A percentile compares a stretch with the other conserved stretches of the same genome.
These are phyloP conservation scores for Sugiyamaella smithiae DNA, from an alignment of 805 yeast species.

Conservation along the genomic window DNA sequence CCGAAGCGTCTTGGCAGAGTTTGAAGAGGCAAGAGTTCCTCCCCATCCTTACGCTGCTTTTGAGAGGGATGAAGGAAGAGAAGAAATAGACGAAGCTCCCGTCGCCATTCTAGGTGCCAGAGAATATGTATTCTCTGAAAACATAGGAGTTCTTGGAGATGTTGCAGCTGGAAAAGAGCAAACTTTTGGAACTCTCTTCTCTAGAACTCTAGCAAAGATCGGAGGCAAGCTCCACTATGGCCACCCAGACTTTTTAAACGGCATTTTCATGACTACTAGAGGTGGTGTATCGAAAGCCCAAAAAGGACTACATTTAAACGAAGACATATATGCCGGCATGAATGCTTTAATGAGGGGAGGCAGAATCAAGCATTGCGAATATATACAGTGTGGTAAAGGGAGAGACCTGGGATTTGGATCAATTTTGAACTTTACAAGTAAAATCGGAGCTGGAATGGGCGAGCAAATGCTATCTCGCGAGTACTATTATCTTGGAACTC, in stretches of 20 bases:
- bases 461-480: slow-evolving; percentile 83
- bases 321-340: slow-evolving; percentile 86
- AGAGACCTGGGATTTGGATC: slow-evolving; percentile 83
- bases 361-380: slow-evolving; percentile 79
- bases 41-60: slow-evolving; percentile 38
- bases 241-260: slow-evolving; percentile 79
- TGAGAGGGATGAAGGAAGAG: slow-evolving; percentile 33
- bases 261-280: slow-evolving; percentile 74
- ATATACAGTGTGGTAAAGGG: slow-evolving; percentile 83
- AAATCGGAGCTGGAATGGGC: slow-evolving; percentile 90
- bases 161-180: slow-evolving; percentile 88
- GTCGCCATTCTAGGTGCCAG: slow-evolving; percentile 84
- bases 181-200: slow-evolving; percentile 80
- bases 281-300: slow-evolving; percentile 89
- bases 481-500: slow-evolving; percentile 74
- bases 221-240: slow-evolving; percentile 87
- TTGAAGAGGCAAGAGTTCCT: slow-evolving; percentile 49
- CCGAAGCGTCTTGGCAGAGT: slow-evolving; percentile 70
- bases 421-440: slow-evolving; percentile 75
- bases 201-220: slow-evolving; percentile 75
- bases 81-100: slow-evolving; percentile 46
- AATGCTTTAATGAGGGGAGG: slow-evolving; percentile 77
- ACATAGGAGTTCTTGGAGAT: slow-evolving; percentile 78
- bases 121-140: slow-evolving; percentile 80
- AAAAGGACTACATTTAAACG: slow-evolving; percentile 76